A percentile compares a stretch with the other conserved stretches of the same genome.
phyloP scores from a whole-genome alignment of 306 rosid genomes.

The Vigna trinervia region DNA sequence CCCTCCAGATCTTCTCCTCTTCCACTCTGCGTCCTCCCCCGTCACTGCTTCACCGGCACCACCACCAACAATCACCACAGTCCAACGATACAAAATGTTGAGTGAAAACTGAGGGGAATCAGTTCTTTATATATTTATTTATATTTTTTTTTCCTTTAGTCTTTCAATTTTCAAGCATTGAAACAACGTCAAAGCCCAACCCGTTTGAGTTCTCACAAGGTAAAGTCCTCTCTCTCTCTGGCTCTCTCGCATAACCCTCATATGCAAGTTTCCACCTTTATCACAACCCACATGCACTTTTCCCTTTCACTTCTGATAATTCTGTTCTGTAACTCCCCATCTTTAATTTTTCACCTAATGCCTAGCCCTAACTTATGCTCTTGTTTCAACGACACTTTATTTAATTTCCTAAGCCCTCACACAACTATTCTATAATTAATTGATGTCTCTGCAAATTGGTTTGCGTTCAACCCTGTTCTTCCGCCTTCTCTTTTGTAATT shows the following conservation, averaged over 20 bases:
- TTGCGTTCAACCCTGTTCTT: not conserved
- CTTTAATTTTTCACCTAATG: not conserved
- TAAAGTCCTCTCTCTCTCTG: conserved; percentile 19
- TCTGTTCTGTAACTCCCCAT: not conserved
- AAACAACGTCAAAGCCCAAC: conserved; percentile 31
- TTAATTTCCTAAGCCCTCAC: not conserved
- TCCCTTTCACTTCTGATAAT: not conserved
- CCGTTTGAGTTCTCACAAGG: not conserved
- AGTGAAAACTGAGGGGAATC: conserved; percentile 9
- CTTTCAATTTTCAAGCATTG: not conserved
- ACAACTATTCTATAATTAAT: not conserved
- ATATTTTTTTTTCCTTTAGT: not conserved
- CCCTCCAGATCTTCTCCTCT: no score
- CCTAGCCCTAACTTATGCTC: not conserved
- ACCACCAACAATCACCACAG: no score
- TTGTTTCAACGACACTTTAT: not conserved
- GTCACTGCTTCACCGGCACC: no score
- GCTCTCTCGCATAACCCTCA: not conserved
- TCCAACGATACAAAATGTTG: no score
- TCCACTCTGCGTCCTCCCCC: no score
- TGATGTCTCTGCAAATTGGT: conserved; percentile 8
- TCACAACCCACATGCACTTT: not conserved
- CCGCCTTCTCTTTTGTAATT: not conserved
- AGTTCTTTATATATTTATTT: not conserved
- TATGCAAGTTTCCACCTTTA: conserved; percentile 14